Conservation (phyloP, 805 yeast genomes). For the Tanozyma kutaoensis region DNA sequence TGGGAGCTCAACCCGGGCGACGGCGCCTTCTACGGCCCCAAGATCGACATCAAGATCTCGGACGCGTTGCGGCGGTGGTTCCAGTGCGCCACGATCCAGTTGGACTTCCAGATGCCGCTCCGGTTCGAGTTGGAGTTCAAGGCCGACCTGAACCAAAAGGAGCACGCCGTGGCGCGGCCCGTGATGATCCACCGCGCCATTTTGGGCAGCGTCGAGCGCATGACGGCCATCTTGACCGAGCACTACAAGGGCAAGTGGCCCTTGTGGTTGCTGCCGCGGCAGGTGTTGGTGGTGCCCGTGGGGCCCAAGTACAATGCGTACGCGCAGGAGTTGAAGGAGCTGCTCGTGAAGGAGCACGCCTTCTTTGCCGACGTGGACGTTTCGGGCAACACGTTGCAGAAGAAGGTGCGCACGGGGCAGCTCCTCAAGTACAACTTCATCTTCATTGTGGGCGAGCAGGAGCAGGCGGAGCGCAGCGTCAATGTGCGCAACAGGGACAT, state of each 20-base stretch:
- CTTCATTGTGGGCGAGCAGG: conserved; percentile 95
- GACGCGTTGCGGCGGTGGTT: conserved; percentile 95
- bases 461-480: conserved; percentile 64
- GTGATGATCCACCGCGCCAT: conserved; percentile 99
- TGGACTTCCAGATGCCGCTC: conserved; percentile 95
- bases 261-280: conserved; percentile 99
- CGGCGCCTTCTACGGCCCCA: conserved; percentile 94
- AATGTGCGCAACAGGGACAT: conserved; percentile 96
- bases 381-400: conserved; percentile 91
- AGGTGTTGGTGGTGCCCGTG: conserved; percentile 90
- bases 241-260: conserved; percentile 99
- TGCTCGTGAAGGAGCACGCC: conserved; percentile 50
- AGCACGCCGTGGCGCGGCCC: conserved; percentile 61
- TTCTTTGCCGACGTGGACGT: conserved; percentile 90
- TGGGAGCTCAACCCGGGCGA: conserved; percentile 97
- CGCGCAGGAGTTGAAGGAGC: conserved; percentile 69
- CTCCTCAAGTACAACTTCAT: conserved; percentile 88
- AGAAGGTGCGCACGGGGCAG: conserved; percentile 97
- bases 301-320: conserved; percentile 88
- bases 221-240: conserved; percentile 97
- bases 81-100: conserved; percentile 97
- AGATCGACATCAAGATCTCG: conserved; percentile 90
- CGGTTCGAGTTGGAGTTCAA: conserved; percentile 87
- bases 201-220: conserved; percentile 95
- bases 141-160: conserved; percentile 43